Base-by-base conservation (phyloP, 495 filamentous ascomycete genomes). In the Lasiosphaeria ovina region DNA sequence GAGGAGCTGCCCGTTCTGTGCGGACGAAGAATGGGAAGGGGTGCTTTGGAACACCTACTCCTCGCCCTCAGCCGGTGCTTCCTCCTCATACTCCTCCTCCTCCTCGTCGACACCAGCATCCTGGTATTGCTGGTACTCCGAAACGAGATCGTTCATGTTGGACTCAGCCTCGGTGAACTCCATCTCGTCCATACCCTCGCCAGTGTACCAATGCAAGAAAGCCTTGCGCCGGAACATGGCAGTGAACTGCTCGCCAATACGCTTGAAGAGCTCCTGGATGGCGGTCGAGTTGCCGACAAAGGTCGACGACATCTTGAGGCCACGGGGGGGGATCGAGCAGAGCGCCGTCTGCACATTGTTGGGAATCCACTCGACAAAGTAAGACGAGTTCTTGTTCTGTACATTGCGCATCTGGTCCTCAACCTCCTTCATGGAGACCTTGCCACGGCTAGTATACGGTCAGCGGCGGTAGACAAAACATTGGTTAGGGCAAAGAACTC, bases 141-240 rank as follows among this genome's bases (percentile, higher is more conserved):
- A 97, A 63, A 99, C 94, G 77, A 99, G 82, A 79, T 99, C 94
- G 84, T 98, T 99, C 94, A 99, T 99, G 84, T 99, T 99, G 83
- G 89, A 93, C 89, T 99, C 94, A 70, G 94, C 94, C 86, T 98
- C 95, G 75, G 94, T 98, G 82, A 99, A 99, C 84, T 99, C 94
- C 94, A 98, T 98, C 89, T 99, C 94, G 82, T 99, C 94, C 94
- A 99, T 99, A 83, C 94, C 94, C 87, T 99, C 94, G 74, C 93
- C 92, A 86, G 94, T 99, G 81, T 99, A 99, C 94, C 94, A 99
- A 87, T 98, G 94, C 89, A 99, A 91, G 93, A 99, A 99, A 87
- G 94, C 94, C 89, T 98, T 99, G 77, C 94, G 92, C 80, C 94
- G 84, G 89, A 98, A 99, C 94, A 99, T 99, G 72, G 95, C 95